phyloP scores from a whole-genome alignment of 2,329 filamentous ascomycete genomes.

The Aureobasidium sp. region DNA sequence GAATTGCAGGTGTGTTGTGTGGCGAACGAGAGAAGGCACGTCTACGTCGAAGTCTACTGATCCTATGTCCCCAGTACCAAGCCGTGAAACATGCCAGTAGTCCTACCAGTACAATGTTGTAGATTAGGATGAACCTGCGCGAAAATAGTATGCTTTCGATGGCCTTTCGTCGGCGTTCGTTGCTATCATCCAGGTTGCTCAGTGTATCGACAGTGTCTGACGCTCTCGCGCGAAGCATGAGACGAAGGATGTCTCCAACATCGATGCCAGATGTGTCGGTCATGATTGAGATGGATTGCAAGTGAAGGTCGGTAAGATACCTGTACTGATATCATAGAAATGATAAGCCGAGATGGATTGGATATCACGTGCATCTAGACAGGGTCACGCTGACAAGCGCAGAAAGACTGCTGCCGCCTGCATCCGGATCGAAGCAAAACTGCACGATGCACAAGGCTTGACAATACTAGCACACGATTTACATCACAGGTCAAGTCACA shows the following conservation, averaged over 20 bases:
- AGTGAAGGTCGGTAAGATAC: neutral
- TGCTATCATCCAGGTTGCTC: neutral
- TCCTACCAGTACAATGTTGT: slow-evolving; percentile 31
- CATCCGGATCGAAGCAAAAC: too few relatives aligned
- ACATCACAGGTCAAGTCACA: neutral
- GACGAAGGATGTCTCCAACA: neutral
- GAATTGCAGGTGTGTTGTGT: neutral
- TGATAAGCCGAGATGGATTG: neutral
- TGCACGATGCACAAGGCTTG: neutral
- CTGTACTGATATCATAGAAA: neutral
- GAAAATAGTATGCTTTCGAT: slow-evolving; percentile 31
- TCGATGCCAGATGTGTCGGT: neutral
- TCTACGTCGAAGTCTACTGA: slow-evolving; percentile 16
- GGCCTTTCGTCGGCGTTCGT: slow-evolving; percentile 15
- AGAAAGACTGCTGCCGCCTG: too few relatives aligned
- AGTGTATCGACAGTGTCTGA: neutral
- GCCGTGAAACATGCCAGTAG: slow-evolving; percentile 29
- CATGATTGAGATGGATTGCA: neutral
- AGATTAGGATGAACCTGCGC: slow-evolving; percentile 29
- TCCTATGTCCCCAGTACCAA: slow-evolving; percentile 29
- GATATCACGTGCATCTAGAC: neutral
- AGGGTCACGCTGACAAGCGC: neutral
- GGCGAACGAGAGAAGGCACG: neutral
- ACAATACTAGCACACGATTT: neutral
- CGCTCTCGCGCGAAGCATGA: neutral